A percentile compares a stretch with the other conserved stretches of the same genome.
Evolutionary conservation across 352 stramenopile species (phyloP).

Genomic region (Pythium aquatile): DNA sequence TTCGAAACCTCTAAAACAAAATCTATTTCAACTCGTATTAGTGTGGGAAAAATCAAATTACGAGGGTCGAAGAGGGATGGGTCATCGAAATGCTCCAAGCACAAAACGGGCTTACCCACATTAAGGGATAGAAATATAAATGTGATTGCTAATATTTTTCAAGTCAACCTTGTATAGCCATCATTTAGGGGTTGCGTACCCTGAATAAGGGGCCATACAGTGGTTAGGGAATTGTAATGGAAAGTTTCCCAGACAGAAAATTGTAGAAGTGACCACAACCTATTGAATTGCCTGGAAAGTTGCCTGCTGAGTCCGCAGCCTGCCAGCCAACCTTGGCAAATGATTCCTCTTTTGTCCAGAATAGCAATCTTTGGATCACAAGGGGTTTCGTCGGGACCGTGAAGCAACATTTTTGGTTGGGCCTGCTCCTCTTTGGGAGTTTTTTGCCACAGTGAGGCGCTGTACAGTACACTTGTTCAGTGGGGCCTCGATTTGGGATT

Average conservation of each 20-base stretch:
- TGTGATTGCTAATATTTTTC: background rate
- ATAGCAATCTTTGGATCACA: background rate
- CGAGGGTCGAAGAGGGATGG: background rate
- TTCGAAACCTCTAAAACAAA: conserved; percentile 11
- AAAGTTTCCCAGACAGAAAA: background rate
- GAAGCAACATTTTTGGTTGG: too few relatives aligned
- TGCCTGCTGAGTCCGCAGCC: background rate
- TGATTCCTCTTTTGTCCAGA: background rate
- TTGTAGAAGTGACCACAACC: background rate
- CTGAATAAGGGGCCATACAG: background rate
- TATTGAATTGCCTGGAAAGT: background rate
- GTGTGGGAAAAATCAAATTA: background rate
- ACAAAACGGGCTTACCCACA: background rate
- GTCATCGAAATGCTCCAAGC: background rate
- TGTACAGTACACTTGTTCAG: too few relatives aligned
- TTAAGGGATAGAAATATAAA: conserved; percentile 3
- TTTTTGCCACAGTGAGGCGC: too few relatives aligned
- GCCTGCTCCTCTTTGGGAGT: too few relatives aligned
- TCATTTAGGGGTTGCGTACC: background rate
- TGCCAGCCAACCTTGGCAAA: background rate
- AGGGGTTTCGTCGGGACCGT: background rate
- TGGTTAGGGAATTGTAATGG: background rate
- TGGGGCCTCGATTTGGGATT: too few relatives aligned
- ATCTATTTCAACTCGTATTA: background rate
- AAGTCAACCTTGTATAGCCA: background rate